phyloP scores from a whole-genome alignment of 2,329 filamentous ascomycete genomes.

The Apiospora saccharicola region DNA sequence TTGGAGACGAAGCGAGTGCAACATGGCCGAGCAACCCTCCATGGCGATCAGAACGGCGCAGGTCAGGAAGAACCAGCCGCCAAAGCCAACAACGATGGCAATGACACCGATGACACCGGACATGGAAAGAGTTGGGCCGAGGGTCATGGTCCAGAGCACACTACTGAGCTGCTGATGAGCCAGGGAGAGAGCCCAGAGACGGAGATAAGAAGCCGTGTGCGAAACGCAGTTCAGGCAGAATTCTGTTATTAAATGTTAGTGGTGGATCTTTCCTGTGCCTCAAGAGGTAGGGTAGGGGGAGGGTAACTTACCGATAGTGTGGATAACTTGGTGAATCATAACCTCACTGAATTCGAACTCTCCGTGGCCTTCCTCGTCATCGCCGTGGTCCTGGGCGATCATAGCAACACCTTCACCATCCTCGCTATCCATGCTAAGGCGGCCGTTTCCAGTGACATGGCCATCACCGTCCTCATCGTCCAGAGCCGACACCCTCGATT shows the following conservation, averaged over 20 bases:
- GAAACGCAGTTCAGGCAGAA: constrained; percentile 99
- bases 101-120: constrained; percentile 75
- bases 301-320: constrained; percentile 83
- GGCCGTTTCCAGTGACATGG: constrained; percentile 62
- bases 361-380: constrained; percentile 82
- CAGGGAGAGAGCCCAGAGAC: constrained; percentile 96
- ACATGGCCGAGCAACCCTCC: constrained; percentile 85
- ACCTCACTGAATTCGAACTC: constrained; percentile 97
- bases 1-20: constrained; percentile 79
- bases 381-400: constrained; percentile 53
- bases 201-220: constrained; percentile 97
- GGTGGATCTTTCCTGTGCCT: not conserved
- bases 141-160: constrained; percentile 96
- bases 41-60: constrained; percentile 79
- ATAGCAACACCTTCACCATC: constrained; percentile 68
- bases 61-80: constrained; percentile 87
- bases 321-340: constrained; percentile 99
- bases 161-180: constrained; percentile 97
- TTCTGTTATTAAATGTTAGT: constrained; percentile 60
- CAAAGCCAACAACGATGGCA: constrained; percentile 83
- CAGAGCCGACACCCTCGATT: constrained; percentile 83
- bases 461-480: constrained; percentile 85
- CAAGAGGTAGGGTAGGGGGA: not conserved
- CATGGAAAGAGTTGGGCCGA: constrained; percentile 76
- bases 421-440: constrained; percentile 70